phyloP scores from a whole-genome alignment of 805 yeast genomes.

The Kuraishia floccosa region DNA sequence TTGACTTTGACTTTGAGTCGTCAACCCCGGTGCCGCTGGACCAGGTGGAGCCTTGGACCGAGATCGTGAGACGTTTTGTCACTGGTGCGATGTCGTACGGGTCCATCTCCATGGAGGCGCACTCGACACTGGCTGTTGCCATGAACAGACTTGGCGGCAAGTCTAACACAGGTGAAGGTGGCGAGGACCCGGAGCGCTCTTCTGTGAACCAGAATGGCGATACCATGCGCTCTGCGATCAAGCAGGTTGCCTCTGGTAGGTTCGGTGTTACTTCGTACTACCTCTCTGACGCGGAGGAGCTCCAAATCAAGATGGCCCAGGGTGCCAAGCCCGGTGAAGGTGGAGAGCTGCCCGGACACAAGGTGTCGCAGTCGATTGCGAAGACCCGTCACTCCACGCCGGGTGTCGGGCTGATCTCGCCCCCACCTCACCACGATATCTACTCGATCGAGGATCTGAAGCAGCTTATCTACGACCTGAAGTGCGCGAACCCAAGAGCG shows the following conservation, averaged over 20 bases:
- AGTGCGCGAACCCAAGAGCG: slow-evolving; percentile 95
- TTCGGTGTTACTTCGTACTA: slow-evolving; percentile 96
- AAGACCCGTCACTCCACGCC: slow-evolving; percentile 95
- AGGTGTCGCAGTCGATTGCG: slow-evolving; percentile 81
- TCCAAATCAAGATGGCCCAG: slow-evolving; percentile 97
- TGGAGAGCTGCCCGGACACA: slow-evolving; percentile 95
- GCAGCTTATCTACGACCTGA: slow-evolving; percentile 91
- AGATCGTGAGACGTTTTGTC: slow-evolving; percentile 90
- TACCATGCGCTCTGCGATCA: slow-evolving; percentile 97
- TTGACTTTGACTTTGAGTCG: slow-evolving; percentile 75
- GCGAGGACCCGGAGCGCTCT: slow-evolving; percentile 93
- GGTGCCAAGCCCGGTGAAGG: slow-evolving; percentile 99
- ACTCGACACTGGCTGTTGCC: slow-evolving; percentile 94
- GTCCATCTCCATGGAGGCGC: slow-evolving; percentile 97
- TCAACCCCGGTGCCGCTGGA: slow-evolving; percentile 80
- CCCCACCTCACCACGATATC: slow-evolving; percentile 98
- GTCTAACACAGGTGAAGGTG: slow-evolving; percentile 99
- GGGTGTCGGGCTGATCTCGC: slow-evolving; percentile 93
- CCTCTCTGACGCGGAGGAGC: slow-evolving; percentile 91
- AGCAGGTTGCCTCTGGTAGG: slow-evolving; percentile 96
- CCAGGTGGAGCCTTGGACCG: slow-evolving; percentile 99
- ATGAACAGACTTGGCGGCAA: slow-evolving; percentile 98
- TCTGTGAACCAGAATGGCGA: slow-evolving; percentile 77
- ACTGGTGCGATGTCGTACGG: slow-evolving; percentile 99
- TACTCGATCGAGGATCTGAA: slow-evolving; percentile 96